Evolutionary conservation across 306 rosid genomes (phyloP), one percentile per base, ranked within the genome.

Genomic region (Notholithocarpus densiflorus): DNA sequence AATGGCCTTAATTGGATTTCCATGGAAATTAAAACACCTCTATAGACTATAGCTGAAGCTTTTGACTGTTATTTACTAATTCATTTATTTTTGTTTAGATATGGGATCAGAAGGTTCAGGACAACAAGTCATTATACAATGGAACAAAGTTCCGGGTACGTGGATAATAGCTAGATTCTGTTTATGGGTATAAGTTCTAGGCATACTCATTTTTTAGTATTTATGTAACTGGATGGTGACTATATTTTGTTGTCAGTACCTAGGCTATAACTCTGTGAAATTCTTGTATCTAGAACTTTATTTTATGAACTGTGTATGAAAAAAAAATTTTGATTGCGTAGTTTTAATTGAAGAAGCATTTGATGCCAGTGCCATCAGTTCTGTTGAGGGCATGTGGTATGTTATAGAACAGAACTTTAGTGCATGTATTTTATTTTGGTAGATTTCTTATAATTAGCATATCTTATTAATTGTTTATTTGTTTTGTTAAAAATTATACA

Each of bases 121-220:
- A 78, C 12, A 95, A 82, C 81, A 81, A 89, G 29, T 95, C 97
- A 7, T 80, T 95, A 57, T 95, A 72, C 91, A 92, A 92, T 55
- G 98, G 98, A 20, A 84, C 74, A 4, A 95, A 92, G 84, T 95
- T 95, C 81, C 88, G 98, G 89, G 98, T 92, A 90, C 3, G 85
- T 34, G 45, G 29, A 26, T 40, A 43, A 43, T 45, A 23, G 29
- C 70, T 18, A 8, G 45, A 29, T 29, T 64, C 19, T 64, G 21
- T 64, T 31, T 27, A 1, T 64, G 70, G 70, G 18, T 29, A 29
- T n/a, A 31, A 64, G 43, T 11, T 64, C 32, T 4, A 6, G 31
- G 32, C 45, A 18, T 27, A 5, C 1, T 27, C 1, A 27, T 61
- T 5, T 26, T 14, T 61, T 61, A 3, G 17, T 48, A 48, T 27